Conservation (phyloP, 768 basidiomycete genomes). For the Mycena latifolia region DNA sequence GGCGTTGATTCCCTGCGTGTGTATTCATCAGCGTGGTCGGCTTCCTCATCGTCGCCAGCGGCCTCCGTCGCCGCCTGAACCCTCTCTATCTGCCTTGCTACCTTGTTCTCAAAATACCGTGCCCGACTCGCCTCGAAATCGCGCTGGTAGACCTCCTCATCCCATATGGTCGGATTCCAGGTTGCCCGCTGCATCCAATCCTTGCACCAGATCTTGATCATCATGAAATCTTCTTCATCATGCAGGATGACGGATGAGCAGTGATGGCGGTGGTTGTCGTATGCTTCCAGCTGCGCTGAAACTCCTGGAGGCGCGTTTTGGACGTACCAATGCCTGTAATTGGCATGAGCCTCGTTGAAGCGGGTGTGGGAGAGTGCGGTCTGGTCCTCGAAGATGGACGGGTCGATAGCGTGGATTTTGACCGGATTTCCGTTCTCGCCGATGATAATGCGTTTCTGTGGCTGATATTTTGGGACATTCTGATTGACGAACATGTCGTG, state of each 20-base stretch:
- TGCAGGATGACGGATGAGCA: background rate
- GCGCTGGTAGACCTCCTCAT: too few species aligned
- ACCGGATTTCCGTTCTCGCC: background rate
- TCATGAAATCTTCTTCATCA: too few species aligned
- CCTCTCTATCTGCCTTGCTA: too few species aligned
- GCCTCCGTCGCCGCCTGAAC: too few species aligned
- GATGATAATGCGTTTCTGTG: conserved; percentile 1
- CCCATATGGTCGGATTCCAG: too few species aligned
- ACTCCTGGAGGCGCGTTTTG: conserved; percentile 1
- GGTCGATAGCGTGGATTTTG: background rate
- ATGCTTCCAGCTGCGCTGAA: background rate
- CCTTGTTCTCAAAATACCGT: too few species aligned
- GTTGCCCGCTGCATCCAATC: too few species aligned
- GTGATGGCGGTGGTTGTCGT: conserved; percentile 8
- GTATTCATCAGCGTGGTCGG: too few species aligned
- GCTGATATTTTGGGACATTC: conserved; percentile 5
- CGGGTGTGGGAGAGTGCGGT: background rate
- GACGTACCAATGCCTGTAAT: conserved; percentile 8
- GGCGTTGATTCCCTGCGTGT: too few species aligned
- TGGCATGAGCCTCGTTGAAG: background rate
- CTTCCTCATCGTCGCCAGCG: too few species aligned
- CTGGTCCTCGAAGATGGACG: background rate
- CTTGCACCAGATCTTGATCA: too few species aligned
- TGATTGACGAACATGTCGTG: conserved; percentile 10
- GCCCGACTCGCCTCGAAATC: too few species aligned